These are phyloP conservation scores for Plasmodium blacklocki DNA, from an alignment of 169 alveolate genomes.

Conservation along the genomic window DNA sequence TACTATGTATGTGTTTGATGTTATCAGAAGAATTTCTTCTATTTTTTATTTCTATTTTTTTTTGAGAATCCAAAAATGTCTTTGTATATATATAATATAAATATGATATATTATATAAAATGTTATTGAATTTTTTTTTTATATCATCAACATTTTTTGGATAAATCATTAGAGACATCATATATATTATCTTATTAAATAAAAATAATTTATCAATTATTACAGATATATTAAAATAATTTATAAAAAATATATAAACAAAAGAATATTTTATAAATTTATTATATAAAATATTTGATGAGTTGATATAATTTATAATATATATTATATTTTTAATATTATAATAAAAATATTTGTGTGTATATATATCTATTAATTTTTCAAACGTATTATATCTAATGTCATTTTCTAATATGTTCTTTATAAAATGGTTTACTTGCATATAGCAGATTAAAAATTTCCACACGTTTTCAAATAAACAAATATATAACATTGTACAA, in stretches of 20 bases:
- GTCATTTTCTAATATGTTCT: slow-evolving; percentile 16
- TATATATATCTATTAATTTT: slow-evolving; percentile 6
- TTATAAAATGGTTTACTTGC: slow-evolving; percentile 16
- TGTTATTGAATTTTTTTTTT: too few relatives aligned
- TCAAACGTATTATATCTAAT: slow-evolving; percentile 12
- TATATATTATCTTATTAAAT: slow-evolving; percentile 15
- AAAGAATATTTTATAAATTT: neutral
- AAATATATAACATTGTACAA: neutral
- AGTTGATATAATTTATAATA: neutral
- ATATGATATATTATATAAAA: too few relatives aligned
- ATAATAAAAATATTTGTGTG: slow-evolving; percentile 3
- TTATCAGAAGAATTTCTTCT: neutral
- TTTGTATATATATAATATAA: too few relatives aligned
- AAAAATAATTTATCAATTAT: neutral
- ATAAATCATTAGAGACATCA: neutral
- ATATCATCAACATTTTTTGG: too few relatives aligned
- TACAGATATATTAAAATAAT: slow-evolving; percentile 17
- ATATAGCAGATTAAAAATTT: slow-evolving; percentile 7
- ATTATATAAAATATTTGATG: neutral
- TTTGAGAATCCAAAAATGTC: too few relatives aligned
- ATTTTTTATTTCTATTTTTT: neutral
- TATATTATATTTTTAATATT: slow-evolving; percentile 20
- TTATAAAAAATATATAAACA: slow-evolving; percentile 8
- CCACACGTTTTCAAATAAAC: slow-evolving; percentile 11
- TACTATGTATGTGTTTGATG: neutral